Conservation (phyloP, 495 filamentous ascomycete genomes). For the Penicillium samsonianum region DNA sequence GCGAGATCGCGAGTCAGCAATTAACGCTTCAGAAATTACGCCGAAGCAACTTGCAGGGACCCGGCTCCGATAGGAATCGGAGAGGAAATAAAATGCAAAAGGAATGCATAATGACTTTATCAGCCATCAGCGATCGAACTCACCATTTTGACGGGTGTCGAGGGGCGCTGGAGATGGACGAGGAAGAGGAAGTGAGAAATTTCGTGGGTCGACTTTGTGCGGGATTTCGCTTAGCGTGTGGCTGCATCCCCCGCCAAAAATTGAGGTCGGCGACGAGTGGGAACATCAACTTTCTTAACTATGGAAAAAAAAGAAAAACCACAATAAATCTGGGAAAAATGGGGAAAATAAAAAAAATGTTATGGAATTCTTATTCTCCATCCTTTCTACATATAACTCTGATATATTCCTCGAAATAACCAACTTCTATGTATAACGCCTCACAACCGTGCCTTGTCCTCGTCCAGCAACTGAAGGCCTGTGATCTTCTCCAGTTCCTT, state of each 20-base stretch:
- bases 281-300: conserved; percentile 16
- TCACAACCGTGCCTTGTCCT: conserved; percentile 43
- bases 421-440: conserved; percentile 1
- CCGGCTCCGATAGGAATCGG: conserved; percentile 43
- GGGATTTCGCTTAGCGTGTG: conserved; percentile 49
- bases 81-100: conserved; percentile 18
- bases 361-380: background rate
- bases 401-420: background rate
- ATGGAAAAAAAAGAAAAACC: background rate
- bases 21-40: conserved; percentile 87
- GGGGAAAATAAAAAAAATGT: background rate
- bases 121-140: conserved; percentile 37
- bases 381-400: background rate
- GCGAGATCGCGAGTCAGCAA: conserved; percentile 85
- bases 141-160: conserved; percentile 52
- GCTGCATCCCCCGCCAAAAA: conserved; percentile 42
- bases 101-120: conserved; percentile 20
- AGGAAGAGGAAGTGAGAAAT: conserved; percentile 26
- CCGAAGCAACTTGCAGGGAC: conserved; percentile 99
- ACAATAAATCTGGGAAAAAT: conserved; percentile 12
- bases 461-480: conserved; percentile 56
- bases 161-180: conserved; percentile 34
- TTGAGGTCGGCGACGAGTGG: conserved; percentile 46
- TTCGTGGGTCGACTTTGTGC: conserved; percentile 47
- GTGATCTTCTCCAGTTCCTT: conserved; percentile 63